phyloP scores from a whole-genome alignment of 1,284 basidiomycete genomes.

The Ceratobasidium sp. region DNA sequence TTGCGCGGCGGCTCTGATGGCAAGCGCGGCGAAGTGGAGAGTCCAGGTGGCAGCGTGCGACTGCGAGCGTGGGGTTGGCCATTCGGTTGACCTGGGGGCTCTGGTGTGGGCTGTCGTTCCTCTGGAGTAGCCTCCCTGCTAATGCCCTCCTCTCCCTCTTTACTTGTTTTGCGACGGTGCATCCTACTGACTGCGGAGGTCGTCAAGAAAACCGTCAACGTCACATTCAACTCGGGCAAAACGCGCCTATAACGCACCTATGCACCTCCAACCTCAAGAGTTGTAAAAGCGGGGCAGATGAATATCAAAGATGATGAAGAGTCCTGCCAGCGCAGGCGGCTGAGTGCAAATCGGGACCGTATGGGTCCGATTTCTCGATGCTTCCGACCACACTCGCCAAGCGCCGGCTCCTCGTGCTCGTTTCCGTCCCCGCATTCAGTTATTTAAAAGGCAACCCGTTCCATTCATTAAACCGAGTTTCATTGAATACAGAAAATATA shows the following conservation, averaged over 20 bases:
- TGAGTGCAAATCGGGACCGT: conserved; percentile 22
- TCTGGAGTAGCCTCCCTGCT: conserved; percentile 39
- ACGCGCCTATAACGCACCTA: no score
- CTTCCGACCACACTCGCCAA: conserved; percentile 21
- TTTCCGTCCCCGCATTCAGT: background rate
- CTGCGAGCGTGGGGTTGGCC: conserved; percentile 45
- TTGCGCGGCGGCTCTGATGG: conserved; percentile 47
- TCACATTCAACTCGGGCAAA: background rate
- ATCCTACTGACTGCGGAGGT: conserved; percentile 48
- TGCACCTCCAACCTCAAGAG: background rate
- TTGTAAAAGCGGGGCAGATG: background rate
- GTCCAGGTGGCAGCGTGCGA: conserved; percentile 56
- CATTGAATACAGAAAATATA: conserved; percentile 40
- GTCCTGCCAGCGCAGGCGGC: conserved; percentile 32
- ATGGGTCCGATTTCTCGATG: conserved; percentile 6
- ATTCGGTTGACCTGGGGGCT: conserved; percentile 47
- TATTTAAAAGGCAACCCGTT: background rate
- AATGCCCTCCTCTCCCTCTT: conserved; percentile 50
- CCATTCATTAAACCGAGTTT: background rate
- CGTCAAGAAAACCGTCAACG: conserved; percentile 13
- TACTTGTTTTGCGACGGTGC: conserved; percentile 59
- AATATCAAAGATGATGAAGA: background rate
- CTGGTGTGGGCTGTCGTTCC: conserved; percentile 26
- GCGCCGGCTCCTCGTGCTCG: background rate
- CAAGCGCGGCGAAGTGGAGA: conserved; percentile 52